A percentile compares a stretch with the other conserved stretches of the same genome.
Conservation (phyloP, 768 basidiomycete genomes). For the Artomyces pyxidatus region DNA sequence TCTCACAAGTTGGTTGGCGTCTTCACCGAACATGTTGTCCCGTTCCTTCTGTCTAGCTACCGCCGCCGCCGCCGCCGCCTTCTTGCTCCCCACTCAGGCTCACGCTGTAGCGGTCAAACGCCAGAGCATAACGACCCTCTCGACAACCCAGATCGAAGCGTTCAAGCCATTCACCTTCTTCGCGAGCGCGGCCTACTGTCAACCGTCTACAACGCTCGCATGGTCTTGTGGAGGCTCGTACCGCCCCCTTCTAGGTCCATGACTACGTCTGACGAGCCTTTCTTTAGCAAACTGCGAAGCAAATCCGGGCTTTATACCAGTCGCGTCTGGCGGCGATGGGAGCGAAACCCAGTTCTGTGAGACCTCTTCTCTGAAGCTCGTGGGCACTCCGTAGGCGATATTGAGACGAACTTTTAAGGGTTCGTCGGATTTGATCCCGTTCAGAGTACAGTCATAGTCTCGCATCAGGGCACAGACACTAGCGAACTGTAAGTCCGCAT, state of each 20-base stretch:
- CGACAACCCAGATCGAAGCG: slow-evolving; percentile 18
- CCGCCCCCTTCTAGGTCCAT: not conserved
- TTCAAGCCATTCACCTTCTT: slow-evolving; percentile 25
- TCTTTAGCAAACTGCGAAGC: slow-evolving; percentile 36
- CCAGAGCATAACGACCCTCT: slow-evolving; percentile 16
- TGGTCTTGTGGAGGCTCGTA: slow-evolving; percentile 26
- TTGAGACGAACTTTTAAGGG: too few species aligned
- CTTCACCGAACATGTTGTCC: too few species aligned
- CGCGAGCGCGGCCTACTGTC: slow-evolving; percentile 27
- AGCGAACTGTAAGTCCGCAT: slow-evolving; percentile 19
- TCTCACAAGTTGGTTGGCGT: too few species aligned
- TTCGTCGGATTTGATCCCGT: slow-evolving; percentile 44
- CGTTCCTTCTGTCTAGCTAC: too few species aligned
- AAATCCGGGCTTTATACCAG: slow-evolving; percentile 38
- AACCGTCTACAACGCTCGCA: slow-evolving; percentile 17
- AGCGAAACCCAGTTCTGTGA: slow-evolving; percentile 34
- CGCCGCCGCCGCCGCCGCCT: not conserved
- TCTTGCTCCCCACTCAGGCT: not conserved
- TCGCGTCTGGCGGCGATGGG: slow-evolving; percentile 43
- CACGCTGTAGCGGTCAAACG: slow-evolving; percentile 1
- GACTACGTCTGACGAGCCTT: not conserved
- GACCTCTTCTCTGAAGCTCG: too few species aligned
- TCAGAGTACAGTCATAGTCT: slow-evolving; percentile 27
- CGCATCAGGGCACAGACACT: slow-evolving; percentile 32
- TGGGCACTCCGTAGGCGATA: too few species aligned